Percentiles rank a stretch among this genome's conserved stretches.
Conservation (phyloP, 179 eudicot species). For the Gypsophila paniculata region DNA sequence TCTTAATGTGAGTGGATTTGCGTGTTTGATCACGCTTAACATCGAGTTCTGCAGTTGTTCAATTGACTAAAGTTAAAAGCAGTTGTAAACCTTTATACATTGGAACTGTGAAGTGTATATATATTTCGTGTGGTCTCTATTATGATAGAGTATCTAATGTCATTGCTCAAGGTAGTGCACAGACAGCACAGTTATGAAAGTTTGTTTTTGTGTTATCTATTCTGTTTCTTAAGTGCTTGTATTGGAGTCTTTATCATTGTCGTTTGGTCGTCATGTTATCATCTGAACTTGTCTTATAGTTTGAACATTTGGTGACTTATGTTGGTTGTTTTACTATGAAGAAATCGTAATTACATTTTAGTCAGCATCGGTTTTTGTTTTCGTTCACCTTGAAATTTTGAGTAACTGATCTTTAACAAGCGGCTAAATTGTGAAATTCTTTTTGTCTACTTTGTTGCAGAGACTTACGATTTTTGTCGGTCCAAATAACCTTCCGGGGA, state of each 20-base stretch:
- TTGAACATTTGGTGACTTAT: conserved; percentile 10
- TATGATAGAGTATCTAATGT: conserved; percentile 11
- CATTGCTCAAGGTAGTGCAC: conserved; percentile 6
- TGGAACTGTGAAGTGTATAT: conserved; percentile 9
- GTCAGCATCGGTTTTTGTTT: not conserved
- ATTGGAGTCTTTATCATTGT: conserved; percentile 15
- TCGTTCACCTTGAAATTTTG: not conserved
- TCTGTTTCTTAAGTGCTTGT: not conserved
- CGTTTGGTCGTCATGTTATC: conserved; percentile 15
- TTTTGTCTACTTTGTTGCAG: conserved; percentile 25
- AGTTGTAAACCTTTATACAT: not conserved
- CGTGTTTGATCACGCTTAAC: conserved; percentile 25
- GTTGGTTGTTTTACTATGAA: not conserved
- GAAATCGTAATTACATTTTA: not conserved
- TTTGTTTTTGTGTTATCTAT: conserved; percentile 9
- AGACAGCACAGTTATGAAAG: not conserved
- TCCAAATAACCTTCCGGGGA: conserved; percentile 16
- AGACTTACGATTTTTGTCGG: not conserved
- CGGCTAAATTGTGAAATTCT: not conserved
- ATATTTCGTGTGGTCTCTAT: not conserved
- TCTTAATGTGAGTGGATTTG: conserved; percentile 15
- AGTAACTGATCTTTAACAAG: not conserved
- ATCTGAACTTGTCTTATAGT: conserved; percentile 16
- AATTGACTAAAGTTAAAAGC: conserved; percentile 18
- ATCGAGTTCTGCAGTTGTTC: conserved; percentile 7